These are phyloP conservation scores for Backusella liffmaniae DNA, from an alignment of 192 early-diverging fungal species.

Conservation along the genomic window DNA sequence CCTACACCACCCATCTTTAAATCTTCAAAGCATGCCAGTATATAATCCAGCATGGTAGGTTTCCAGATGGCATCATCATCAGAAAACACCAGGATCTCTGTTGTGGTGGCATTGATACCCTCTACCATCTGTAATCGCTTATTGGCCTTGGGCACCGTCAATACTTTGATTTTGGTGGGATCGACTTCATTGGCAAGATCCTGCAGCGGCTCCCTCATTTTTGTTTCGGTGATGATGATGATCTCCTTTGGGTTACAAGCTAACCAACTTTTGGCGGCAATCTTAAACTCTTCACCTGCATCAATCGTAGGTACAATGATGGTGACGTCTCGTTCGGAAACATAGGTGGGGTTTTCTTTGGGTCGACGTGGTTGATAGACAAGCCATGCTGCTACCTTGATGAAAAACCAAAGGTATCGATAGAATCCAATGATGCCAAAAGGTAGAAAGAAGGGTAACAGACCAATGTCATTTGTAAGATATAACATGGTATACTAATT, in stretches of 20 bases:
- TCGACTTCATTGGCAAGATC: slow-evolving; percentile 59
- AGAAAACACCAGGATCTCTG: slow-evolving; percentile 64
- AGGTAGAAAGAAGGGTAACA: slow-evolving; percentile 61
- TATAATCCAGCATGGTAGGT: slow-evolving; percentile 56
- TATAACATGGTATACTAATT: slow-evolving; percentile 51
- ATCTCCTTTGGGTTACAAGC: slow-evolving; percentile 62
- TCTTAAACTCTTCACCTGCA: slow-evolving; percentile 69
- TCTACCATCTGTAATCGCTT: slow-evolving; percentile 71
- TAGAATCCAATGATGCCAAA: slow-evolving; percentile 70
- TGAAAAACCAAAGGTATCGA: slow-evolving; percentile 68
- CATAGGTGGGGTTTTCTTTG: slow-evolving; percentile 52
- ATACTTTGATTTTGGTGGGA: slow-evolving; percentile 48
- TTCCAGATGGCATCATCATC: slow-evolving; percentile 72
- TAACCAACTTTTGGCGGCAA: slow-evolving; percentile 67
- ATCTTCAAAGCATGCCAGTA: slow-evolving; percentile 72
- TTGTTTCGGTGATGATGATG: slow-evolving; percentile 65
- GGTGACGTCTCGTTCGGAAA: slow-evolving; percentile 57
- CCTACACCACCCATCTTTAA: slow-evolving; percentile 69
- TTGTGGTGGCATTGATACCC: slow-evolving; percentile 60
- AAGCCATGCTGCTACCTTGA: slow-evolving; percentile 59
- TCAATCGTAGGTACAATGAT: slow-evolving; percentile 74
- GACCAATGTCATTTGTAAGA: slow-evolving; percentile 53
- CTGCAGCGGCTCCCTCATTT: slow-evolving; percentile 50
- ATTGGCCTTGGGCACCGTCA: slow-evolving; percentile 59
- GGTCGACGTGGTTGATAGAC: slow-evolving; percentile 64